Percentiles rank a stretch among this genome's conserved stretches.
Conservation (phyloP, 2,329 filamentous ascomycete genomes). For the Ilyonectria mors-panacis region DNA sequence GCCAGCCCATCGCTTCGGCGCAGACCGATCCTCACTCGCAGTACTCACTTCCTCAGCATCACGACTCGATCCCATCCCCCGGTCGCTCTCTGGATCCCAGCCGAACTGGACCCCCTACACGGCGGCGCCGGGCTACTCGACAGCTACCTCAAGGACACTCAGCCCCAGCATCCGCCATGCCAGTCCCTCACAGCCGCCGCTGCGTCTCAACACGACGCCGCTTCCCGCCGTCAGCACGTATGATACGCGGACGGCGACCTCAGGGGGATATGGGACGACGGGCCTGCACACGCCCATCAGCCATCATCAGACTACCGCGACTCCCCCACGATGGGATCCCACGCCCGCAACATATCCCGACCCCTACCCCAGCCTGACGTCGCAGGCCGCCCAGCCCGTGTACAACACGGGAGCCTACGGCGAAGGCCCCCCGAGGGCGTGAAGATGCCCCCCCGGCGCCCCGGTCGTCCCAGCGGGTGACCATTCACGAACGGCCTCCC, state of each 20-base stretch:
- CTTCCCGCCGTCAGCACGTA: conserved; percentile 59
- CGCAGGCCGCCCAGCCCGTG: conserved; percentile 55
- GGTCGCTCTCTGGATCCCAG: conserved; percentile 64
- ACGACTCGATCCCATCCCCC: conserved; percentile 68
- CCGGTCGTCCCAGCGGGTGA: conserved; percentile 38
- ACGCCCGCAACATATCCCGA: conserved; percentile 57
- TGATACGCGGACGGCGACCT: conserved; percentile 52
- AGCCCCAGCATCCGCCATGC: conserved; percentile 54
- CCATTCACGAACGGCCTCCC: conserved; percentile 33
- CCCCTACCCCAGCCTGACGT: conserved; percentile 55
- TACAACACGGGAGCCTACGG: conserved; percentile 61
- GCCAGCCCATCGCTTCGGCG: conserved; percentile 51
- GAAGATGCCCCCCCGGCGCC: conserved; percentile 41
- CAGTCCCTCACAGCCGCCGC: conserved; percentile 55
- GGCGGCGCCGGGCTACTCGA: conserved; percentile 51
- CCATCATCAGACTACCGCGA: conserved; percentile 55
- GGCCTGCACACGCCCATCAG: conserved; percentile 58
- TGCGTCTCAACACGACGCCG: conserved; percentile 56
- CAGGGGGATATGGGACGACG: conserved; percentile 57
- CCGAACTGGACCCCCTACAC: conserved; percentile 66
- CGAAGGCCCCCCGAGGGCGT: conserved; percentile 60
- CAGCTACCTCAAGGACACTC: conserved; percentile 59
- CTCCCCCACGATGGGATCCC: conserved; percentile 60
- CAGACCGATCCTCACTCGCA: conserved; percentile 54
- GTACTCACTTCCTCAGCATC: conserved; percentile 61